A percentile compares a stretch with the other conserved stretches of the same genome.
phyloP scores from a whole-genome alignment of 2,329 filamentous ascomycete species.

The Nemania sp. region DNA sequence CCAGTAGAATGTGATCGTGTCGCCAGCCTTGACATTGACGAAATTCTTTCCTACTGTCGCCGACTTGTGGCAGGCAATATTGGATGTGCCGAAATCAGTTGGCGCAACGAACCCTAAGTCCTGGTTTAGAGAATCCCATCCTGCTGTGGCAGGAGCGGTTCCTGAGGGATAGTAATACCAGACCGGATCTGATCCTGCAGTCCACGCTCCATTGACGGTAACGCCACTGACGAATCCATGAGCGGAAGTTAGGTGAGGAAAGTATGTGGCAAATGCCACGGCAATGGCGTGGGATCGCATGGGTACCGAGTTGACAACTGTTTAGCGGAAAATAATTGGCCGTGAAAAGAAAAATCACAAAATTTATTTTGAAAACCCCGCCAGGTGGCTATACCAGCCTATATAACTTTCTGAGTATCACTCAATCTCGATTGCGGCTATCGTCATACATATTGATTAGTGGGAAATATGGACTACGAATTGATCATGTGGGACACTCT shows the following conservation, averaged over 20 bases:
- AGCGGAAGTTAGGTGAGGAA: constrained; percentile 36
- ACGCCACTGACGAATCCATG: constrained; percentile 46
- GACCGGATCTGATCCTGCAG: constrained; percentile 42
- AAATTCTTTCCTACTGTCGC: constrained; percentile 56
- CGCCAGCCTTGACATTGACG: constrained; percentile 53
- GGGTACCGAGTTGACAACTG: background rate
- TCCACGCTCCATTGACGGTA: constrained; percentile 42
- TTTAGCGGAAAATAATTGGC: background rate
- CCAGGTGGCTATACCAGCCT: background rate
- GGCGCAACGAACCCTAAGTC: constrained; percentile 62
- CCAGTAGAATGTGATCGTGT: constrained; percentile 55
- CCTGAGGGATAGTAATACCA: constrained; percentile 43
- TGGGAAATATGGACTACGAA: constrained; percentile 20
- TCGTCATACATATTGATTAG: constrained; percentile 24
- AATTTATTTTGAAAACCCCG: background rate
- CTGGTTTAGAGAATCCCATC: constrained; percentile 48
- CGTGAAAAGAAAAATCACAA: background rate
- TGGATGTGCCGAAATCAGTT: constrained; percentile 48
- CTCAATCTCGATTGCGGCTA: background rate
- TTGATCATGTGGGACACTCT: constrained; percentile 12
- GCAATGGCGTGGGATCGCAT: constrained; percentile 35
- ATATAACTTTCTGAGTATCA: constrained; percentile 8
- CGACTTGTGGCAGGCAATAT: constrained; percentile 62
- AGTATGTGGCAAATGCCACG: constrained; percentile 34
- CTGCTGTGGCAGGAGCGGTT: constrained; percentile 38